Conservation (phyloP, 768 basidiomycete genomes). For the Tylopilus plumbeoviolaceoides region DNA sequence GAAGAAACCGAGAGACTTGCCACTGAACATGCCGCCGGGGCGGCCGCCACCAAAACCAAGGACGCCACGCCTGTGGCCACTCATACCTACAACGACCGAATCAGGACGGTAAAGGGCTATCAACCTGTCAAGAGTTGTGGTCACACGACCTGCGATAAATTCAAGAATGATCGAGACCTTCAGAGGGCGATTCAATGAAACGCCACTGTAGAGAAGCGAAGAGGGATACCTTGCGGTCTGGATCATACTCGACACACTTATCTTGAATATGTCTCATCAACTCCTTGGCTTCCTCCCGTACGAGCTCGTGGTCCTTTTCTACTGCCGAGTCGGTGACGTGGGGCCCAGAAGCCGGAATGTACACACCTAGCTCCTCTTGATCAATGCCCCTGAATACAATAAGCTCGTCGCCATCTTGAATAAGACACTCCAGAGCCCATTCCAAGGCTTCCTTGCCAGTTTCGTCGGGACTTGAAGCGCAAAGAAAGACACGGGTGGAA, state of each 20-base stretch:
- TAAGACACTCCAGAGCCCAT: conserved; percentile 84
- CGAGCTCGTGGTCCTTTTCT: conserved; percentile 73
- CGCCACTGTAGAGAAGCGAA: not conserved
- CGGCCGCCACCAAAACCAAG: conserved; percentile 40
- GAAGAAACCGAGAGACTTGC: conserved; percentile 4
- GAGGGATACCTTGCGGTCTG: conserved; percentile 60
- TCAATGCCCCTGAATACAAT: conserved; percentile 90
- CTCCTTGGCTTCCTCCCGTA: conserved; percentile 82
- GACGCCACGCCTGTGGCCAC: conserved; percentile 55
- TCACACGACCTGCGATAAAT: conserved; percentile 88
- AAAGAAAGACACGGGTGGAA: conserved; percentile 83
- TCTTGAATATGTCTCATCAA: conserved; percentile 78
- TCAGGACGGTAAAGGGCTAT: conserved; percentile 91
- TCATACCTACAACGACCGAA: conserved; percentile 88
- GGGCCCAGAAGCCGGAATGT: not conserved
- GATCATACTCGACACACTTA: conserved; percentile 73
- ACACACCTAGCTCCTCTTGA: conserved; percentile 74
- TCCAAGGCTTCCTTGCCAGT: conserved; percentile 85
- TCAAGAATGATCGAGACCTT: conserved; percentile 90
- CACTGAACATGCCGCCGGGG: conserved; percentile 23
- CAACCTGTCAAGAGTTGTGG: conserved; percentile 85
- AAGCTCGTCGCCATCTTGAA: conserved; percentile 88
- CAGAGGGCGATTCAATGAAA: not conserved
- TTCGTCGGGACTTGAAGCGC: conserved; percentile 85
- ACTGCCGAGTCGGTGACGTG: not conserved